Percentiles rank a stretch among this genome's conserved stretches.
These are phyloP conservation scores for Margaritispora aquatica DNA, from an alignment of 495 filamentous ascomycete genomes.

Conservation along the genomic window DNA sequence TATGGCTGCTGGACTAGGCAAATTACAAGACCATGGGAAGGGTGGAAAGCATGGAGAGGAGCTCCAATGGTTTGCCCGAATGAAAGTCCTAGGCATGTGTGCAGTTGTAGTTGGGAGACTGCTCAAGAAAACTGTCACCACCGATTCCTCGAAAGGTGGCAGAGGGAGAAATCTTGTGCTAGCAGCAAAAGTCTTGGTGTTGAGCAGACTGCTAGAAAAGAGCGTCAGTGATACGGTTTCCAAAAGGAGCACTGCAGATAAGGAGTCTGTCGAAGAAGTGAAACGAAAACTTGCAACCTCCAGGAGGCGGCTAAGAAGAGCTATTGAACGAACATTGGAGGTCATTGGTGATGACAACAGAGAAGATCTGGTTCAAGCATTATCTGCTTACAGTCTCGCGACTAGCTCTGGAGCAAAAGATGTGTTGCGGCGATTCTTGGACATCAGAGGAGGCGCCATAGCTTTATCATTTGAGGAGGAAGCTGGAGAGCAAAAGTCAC, in stretches of 20 bases:
- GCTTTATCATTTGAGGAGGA: slow-evolving; percentile 45
- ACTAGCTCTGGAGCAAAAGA: slow-evolving; percentile 79
- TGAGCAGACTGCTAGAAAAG: slow-evolving; percentile 66
- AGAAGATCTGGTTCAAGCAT: slow-evolving; percentile 56
- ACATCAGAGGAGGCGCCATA: slow-evolving; percentile 63
- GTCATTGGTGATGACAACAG: slow-evolving; percentile 29
- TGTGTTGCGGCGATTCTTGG: slow-evolving; percentile 74
- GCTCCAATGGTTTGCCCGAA: slow-evolving; percentile 27
- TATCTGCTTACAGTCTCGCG: slow-evolving; percentile 77
- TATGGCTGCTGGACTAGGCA: slow-evolving; percentile 56
- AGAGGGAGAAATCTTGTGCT: slow-evolving; percentile 51
- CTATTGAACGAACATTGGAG: slow-evolving; percentile 62
- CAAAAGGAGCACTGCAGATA: slow-evolving; percentile 22
- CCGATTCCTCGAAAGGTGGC: slow-evolving; percentile 30
- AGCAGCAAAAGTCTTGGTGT: slow-evolving; percentile 73
- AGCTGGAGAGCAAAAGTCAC: slow-evolving; percentile 20
- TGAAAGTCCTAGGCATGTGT: slow-evolving; percentile 36
- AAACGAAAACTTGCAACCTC: slow-evolving; percentile 55
- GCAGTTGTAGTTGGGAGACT: slow-evolving; percentile 31
- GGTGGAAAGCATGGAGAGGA: slow-evolving; percentile 31
- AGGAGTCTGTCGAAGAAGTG: slow-evolving; percentile 51
- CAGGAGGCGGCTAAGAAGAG: slow-evolving; percentile 52
- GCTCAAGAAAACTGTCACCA: slow-evolving; percentile 18
- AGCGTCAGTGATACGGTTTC: slow-evolving; percentile 49
- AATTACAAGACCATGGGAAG: slow-evolving; percentile 44